Evolutionary conservation across 192 early-diverging fungal genomes (phyloP), one percentile per base, ranked within the genome.

Genomic region (Mortierella hygrophila): DNA sequence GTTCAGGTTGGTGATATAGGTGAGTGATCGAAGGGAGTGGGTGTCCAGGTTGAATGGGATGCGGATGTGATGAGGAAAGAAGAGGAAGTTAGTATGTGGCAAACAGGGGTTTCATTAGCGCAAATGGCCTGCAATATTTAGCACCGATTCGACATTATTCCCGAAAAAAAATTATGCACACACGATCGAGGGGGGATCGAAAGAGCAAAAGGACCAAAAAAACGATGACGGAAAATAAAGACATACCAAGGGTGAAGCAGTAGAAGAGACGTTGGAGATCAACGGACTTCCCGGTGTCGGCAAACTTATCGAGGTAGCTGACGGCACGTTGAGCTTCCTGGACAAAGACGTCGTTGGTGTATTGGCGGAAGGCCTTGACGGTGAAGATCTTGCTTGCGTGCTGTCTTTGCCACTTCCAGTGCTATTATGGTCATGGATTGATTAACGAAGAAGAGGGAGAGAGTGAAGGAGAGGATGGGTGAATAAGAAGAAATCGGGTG

Each of bases 211-310:
- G 47, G 47, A 49, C 11, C 4, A 49, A 4, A 44, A 4, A 44
- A 35, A 81, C 42, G 32, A 54, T 65, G 72, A 15, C 10, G 32
- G 13, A 10, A 29, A 8, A 32, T 0, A 32, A 8, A 35, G 16
- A 65, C 21, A 65, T 77, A 76, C 75, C 81, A 65, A 90, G 68
- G n/a, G 90, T 92, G 71, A 81, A 90, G 38, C 89, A 85, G 35
- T 77, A 87, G 40, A 92, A 88, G 26, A 90, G 35, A 11, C 84
- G 87, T 26, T 88, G 85, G 23, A 90, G 77, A 80, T 92, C 90
- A 9, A 90, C 35, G 1, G 68, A 11, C 29, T 84, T 63, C 37
- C 76, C 72, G 0, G 77, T 80, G 16, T 82, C 79, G 18, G 87
- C 82, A 21, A 54, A 21, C 52, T 63, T 78, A 8, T 74, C 37